Evolutionary conservation across 2,329 filamentous ascomycete genomes (phyloP), one percentile per base, ranked within the genome.

Genomic region (Talaromyces verruculosus): DNA sequence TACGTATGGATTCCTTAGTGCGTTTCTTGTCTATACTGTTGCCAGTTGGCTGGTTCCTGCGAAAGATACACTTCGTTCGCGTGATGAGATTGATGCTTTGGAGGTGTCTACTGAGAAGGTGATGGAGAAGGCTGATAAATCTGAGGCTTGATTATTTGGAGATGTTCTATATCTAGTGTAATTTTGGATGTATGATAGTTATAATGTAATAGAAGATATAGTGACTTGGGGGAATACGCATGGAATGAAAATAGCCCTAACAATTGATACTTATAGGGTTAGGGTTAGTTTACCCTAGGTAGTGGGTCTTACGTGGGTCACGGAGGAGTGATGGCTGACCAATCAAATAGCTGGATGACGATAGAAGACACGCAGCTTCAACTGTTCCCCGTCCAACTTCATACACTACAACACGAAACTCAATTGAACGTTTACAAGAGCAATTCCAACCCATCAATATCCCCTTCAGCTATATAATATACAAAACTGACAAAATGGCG

Each of bases 401-500:
- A 39, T 45, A 25, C 35, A 6, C 39, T 17, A 15, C 60, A 28
- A 39, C 53, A 15, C 10, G 5, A 22, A 15, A 37, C 11, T 15
- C 53, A 39, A 57, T 57, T 57, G 53, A 57, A 17, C 51, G 17
- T 30, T 37, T 13, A 25, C 33, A 37, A 39, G n/a, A 28, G 47
- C 22, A 17, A 17, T 19, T 5, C 5, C 5, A 3, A 28, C 8
- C 33, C 19, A 17, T 57, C 51, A 37, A 22, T 13, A 37, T n/a
- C 1, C 25, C 15, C 33, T 28, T 8, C 49, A 53, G 7, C 3
- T 5, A 47, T 1, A 55, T 17, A 55, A 11, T 28, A 37, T 4
- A 25, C 37, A 22, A 11, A 33, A 41, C 3, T 49, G 10, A 35
- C 7, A 63, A 4, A 69, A 75, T 76, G 73, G 67, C 70, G 6